These are phyloP conservation scores for Cynara cardunculus DNA, from an alignment of 129 eudicot species.

Conservation along the genomic window DNA sequence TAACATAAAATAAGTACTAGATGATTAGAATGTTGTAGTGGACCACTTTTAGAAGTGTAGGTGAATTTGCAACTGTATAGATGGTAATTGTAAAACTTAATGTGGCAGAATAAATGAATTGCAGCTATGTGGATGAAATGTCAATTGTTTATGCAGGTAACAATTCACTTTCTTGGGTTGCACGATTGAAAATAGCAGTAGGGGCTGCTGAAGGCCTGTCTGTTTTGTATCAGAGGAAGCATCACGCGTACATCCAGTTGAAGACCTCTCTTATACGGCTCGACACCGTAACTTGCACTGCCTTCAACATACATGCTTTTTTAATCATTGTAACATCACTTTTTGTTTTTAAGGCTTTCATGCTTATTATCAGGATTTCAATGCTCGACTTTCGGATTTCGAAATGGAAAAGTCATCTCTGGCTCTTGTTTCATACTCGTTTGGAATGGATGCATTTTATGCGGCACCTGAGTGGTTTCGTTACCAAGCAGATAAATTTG, in stretches of 20 bases:
- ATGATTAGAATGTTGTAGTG: too few species aligned
- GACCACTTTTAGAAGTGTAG: too few species aligned
- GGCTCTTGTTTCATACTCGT: neutral
- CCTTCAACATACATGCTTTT: neutral
- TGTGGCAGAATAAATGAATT: too few species aligned
- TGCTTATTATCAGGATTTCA: constrained; percentile 12
- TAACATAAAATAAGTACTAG: too few species aligned
- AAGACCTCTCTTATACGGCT: constrained; percentile 20
- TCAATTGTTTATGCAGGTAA: neutral
- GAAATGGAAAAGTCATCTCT: neutral
- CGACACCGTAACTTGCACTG: constrained; percentile 8
- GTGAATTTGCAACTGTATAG: too few species aligned
- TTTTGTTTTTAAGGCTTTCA: neutral
- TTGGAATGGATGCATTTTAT: neutral
- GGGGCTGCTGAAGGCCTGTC: constrained; percentile 26
- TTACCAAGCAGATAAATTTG: constrained; percentile 19
- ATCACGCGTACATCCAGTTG: constrained; percentile 12
- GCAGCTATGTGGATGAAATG: too few species aligned
- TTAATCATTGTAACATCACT: neutral
- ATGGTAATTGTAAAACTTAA: too few species aligned
- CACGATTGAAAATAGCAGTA: constrained; percentile 20
- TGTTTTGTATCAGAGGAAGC: constrained; percentile 17
- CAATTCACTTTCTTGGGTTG: constrained; percentile 22
- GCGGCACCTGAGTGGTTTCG: constrained; percentile 29
- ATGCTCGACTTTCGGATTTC: constrained; percentile 14